Percentiles rank a stretch among this genome's conserved stretches.
Evolutionary conservation across 2,329 filamentous ascomycete species (phyloP).

Genomic region (Trichophyton equinum): DNA sequence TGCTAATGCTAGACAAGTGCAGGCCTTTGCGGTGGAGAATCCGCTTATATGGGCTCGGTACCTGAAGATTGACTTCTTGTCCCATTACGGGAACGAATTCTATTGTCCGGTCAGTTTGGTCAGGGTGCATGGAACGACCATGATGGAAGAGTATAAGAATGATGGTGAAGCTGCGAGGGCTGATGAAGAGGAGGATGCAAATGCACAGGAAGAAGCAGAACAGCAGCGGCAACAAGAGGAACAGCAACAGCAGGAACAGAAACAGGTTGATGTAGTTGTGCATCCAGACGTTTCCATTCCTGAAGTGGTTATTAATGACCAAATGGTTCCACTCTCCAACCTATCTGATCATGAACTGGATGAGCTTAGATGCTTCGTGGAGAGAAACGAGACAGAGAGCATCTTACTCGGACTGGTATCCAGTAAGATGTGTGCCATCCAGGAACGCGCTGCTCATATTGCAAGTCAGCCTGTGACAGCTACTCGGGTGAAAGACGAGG

Average conservation of each 20-base stretch:
- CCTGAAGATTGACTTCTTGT: slow-evolving; percentile 78
- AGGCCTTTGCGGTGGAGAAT: slow-evolving; percentile 87
- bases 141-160: slow-evolving; percentile 88
- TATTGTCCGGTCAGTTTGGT: slow-evolving; percentile 89
- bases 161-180: slow-evolving; percentile 56
- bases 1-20: slow-evolving; percentile 81
- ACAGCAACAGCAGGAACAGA: slow-evolving; percentile 14
- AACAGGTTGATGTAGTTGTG: not conserved
- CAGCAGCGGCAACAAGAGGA: slow-evolving; percentile 15
- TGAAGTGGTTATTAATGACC: not conserved
- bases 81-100: slow-evolving; percentile 90
- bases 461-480: not conserved
- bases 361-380: slow-evolving; percentile 8
- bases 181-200: slow-evolving; percentile 51
- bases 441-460: not conserved
- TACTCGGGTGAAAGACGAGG: not conserved
- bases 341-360: slow-evolving; percentile 6
- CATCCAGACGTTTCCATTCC: not conserved
- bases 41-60: slow-evolving; percentile 94
- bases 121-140: slow-evolving; percentile 81
- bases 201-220: slow-evolving; percentile 23
- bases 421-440: slow-evolving; percentile 10
- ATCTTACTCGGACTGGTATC: slow-evolving; percentile 8
- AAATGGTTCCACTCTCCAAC: not conserved
- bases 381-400: slow-evolving; percentile 11